These are phyloP conservation scores for Pseudevernia furfuracea DNA, from an alignment of 495 filamentous ascomycete species.

Conservation along the genomic window DNA sequence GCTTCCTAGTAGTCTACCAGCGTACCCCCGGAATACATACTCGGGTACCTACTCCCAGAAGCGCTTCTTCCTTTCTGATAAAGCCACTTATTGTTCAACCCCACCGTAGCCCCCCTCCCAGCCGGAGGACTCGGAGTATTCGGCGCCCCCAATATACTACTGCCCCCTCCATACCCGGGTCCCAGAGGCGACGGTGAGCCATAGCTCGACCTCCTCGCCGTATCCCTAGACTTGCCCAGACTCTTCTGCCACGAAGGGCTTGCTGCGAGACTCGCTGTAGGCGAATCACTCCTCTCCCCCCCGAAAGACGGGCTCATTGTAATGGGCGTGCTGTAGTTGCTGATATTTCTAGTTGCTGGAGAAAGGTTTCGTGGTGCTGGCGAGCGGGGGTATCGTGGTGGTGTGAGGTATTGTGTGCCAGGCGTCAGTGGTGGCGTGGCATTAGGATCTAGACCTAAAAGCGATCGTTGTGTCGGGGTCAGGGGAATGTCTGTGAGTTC, in stretches of 20 bases:
- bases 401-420: constrained; percentile 63
- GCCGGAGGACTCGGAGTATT: constrained; percentile 55
- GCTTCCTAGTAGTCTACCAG: constrained; percentile 6
- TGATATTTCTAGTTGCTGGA: constrained; percentile 44
- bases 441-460: constrained; percentile 73
- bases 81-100: constrained; percentile 82
- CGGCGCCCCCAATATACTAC: constrained; percentile 36
- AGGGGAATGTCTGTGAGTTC: constrained; percentile 83
- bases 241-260: constrained; percentile 69
- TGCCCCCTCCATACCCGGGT: constrained; percentile 45
- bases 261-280: constrained; percentile 27
- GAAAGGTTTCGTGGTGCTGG: constrained; percentile 47
- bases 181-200: constrained; percentile 49
- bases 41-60: constrained; percentile 30
- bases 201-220: constrained; percentile 54
- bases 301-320: constrained; percentile 37
- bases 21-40: constrained; percentile 23
- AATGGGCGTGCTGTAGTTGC: constrained; percentile 45
- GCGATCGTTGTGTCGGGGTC: constrained; percentile 76
- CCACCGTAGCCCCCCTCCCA: constrained; percentile 60
- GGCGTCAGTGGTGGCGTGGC: constrained; percentile 56
- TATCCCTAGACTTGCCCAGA: constrained; percentile 44
- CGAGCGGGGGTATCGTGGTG: constrained; percentile 77
- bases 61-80: constrained; percentile 66
- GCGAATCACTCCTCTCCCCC: constrained; percentile 37